phyloP scores from a whole-genome alignment of 345 rosid genomes.

The Eucalyptus fibrosa region DNA sequence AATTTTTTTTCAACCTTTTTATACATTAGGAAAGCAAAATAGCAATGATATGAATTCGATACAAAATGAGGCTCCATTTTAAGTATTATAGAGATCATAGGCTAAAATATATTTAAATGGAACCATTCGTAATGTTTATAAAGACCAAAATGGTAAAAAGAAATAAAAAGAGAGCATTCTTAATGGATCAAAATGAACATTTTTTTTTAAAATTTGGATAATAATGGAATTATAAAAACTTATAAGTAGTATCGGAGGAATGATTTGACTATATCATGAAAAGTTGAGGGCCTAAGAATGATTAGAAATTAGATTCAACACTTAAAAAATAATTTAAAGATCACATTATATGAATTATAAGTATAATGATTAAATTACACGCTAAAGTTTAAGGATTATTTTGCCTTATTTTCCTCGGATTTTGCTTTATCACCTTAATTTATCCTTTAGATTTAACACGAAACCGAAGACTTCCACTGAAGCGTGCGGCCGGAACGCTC shows the following conservation, averaged over 20 bases:
- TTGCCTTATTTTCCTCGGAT: background rate
- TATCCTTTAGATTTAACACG: background rate
- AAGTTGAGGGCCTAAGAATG: background rate
- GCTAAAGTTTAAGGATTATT: background rate
- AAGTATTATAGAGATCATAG: background rate
- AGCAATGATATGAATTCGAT: background rate
- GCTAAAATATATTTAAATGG: background rate
- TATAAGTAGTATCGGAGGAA: accelerated
- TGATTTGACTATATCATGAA: background rate
- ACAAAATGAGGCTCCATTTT: background rate
- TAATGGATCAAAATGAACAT: background rate
- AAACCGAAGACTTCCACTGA: background rate
- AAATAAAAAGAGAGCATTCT: background rate
- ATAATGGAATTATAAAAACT: accelerated
- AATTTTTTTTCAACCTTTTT: background rate
- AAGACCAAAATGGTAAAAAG: background rate
- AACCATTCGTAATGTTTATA: background rate
- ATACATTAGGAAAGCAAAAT: background rate
- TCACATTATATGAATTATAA: background rate
- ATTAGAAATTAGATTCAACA: background rate
- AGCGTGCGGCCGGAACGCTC: background rate
- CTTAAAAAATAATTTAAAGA: background rate
- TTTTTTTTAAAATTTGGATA: background rate
- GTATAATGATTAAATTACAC: background rate
- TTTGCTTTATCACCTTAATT: background rate